A percentile compares a stretch with the other conserved stretches of the same genome.
phyloP scores from a whole-genome alignment of 2,329 filamentous ascomycete genomes.

The Coniochaeta pulveracea region DNA sequence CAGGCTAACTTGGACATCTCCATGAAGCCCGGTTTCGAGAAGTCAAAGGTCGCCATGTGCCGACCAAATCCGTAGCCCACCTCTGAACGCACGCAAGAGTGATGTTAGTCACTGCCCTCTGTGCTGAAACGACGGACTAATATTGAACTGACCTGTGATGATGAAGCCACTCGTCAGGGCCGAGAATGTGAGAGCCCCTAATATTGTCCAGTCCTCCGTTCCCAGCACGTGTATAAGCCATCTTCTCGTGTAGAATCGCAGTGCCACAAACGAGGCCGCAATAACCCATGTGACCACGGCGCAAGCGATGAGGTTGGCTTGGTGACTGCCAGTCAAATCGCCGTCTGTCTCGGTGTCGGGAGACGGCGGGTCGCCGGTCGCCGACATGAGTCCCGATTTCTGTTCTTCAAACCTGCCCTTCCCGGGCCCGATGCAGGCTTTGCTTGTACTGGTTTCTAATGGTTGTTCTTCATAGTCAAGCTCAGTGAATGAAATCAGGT shows the following conservation, averaged over 20 bases:
- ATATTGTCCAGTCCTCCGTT: constrained; percentile 22
- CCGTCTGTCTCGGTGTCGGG: too few species aligned
- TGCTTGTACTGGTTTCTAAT: too few species aligned
- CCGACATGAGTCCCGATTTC: too few species aligned
- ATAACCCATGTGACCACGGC: constrained; percentile 15
- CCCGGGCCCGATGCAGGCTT: too few species aligned
- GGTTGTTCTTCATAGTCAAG: too few species aligned
- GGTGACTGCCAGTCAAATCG: constrained; percentile 7
- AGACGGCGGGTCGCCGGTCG: too few species aligned
- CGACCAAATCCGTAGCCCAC: constrained; percentile 5
- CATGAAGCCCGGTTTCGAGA: background rate
- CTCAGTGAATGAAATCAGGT: too few species aligned
- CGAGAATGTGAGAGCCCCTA: constrained; percentile 20
- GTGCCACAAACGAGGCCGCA: constrained; percentile 18
- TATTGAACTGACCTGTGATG: constrained; percentile 10
- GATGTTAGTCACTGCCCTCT: constrained; percentile 6
- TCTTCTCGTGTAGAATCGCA: constrained; percentile 25
- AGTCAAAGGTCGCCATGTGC: constrained; percentile 6
- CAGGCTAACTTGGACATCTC: constrained; percentile 9
- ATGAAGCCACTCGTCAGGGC: constrained; percentile 11
- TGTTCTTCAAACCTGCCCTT: too few species aligned
- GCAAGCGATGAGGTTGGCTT: constrained; percentile 14
- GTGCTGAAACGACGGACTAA: background rate
- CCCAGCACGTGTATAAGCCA: constrained; percentile 21
- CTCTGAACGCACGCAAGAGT: background rate